Evolutionary conservation across 495 filamentous ascomycete species (phyloP).

Genomic region (Penicillium cosmopolitanum): DNA sequence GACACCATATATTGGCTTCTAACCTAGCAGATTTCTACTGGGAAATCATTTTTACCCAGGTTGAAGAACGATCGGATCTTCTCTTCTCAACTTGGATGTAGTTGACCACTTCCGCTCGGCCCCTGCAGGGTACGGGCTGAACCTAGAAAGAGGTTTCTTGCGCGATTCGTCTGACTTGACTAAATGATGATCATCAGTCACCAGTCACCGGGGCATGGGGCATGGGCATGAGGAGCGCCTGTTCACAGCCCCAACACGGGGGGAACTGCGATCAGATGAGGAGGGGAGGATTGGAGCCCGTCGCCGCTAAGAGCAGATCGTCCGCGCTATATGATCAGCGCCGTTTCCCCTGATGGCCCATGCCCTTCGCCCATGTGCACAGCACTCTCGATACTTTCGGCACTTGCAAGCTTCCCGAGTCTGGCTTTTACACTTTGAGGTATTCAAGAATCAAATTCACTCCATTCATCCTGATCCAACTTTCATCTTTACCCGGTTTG

Average conservation of each 20-base stretch:
- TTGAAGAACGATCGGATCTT: not conserved
- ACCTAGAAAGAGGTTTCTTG: not conserved
- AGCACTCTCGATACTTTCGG: not conserved
- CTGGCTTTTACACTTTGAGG: not conserved
- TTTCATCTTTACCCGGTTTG: not conserved
- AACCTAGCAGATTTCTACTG: too few relatives aligned
- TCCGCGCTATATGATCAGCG: conserved; percentile 31
- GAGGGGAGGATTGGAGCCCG: conserved; percentile 6
- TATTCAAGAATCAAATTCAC: not conserved
- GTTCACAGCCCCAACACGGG: conserved; percentile 12
- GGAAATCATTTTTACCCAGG: too few relatives aligned
- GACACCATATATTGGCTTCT: too few relatives aligned
- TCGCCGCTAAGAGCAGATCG: conserved; percentile 25
- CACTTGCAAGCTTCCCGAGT: not conserved
- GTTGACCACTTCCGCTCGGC: not conserved
- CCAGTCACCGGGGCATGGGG: conserved; percentile 9
- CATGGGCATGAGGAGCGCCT: not conserved
- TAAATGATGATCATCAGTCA: conserved; percentile 14
- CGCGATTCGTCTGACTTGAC: conserved; percentile 14
- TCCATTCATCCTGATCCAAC: not conserved
- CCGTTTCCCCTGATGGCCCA: conserved; percentile 26
- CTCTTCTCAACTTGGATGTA: not conserved
- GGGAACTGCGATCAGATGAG: conserved; percentile 7
- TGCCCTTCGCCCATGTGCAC: conserved; percentile 16
- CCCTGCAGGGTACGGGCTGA: conserved; percentile 4